Evolutionary conservation across 148 eudicot genomes (phyloP).

Genomic region (Hydrangea macrophylla): DNA sequence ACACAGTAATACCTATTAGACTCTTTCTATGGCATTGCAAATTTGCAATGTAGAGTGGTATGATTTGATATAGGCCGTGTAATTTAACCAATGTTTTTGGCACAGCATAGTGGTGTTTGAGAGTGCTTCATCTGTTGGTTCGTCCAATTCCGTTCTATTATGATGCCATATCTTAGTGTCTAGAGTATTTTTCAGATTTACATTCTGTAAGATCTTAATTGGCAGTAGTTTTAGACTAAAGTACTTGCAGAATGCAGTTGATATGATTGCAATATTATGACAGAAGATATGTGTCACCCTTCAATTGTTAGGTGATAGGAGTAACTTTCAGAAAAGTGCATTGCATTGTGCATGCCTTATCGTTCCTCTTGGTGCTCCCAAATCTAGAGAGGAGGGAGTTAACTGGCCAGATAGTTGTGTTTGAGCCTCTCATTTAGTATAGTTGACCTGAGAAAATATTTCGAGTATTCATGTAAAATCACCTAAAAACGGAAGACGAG

Average conservation of each 20-base stretch:
- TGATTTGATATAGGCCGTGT: background rate
- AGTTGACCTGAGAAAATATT: background rate
- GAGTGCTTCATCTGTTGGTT: too few relatives aligned
- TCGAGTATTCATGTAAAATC: background rate
- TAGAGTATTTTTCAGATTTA: too few relatives aligned
- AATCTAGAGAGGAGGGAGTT: background rate
- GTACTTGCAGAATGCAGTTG: too few relatives aligned
- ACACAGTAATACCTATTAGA: too few relatives aligned
- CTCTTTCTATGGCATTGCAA: background rate
- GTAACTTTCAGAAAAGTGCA: background rate
- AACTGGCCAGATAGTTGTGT: background rate
- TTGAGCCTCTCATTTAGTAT: background rate
- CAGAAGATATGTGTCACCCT: too few relatives aligned
- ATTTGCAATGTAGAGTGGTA: background rate
- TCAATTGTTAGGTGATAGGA: background rate
- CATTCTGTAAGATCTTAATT: too few relatives aligned
- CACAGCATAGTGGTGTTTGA: background rate
- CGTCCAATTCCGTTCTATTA: too few relatives aligned
- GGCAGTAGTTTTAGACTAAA: too few relatives aligned
- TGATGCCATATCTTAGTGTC: too few relatives aligned
- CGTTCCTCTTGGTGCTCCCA: background rate
- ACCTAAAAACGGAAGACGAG: background rate
- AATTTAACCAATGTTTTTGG: background rate
- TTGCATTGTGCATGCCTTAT: background rate
- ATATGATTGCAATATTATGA: too few relatives aligned